phyloP scores from a whole-genome alignment of 2,329 filamentous ascomycete genomes.

The Aspergillus unguis region DNA sequence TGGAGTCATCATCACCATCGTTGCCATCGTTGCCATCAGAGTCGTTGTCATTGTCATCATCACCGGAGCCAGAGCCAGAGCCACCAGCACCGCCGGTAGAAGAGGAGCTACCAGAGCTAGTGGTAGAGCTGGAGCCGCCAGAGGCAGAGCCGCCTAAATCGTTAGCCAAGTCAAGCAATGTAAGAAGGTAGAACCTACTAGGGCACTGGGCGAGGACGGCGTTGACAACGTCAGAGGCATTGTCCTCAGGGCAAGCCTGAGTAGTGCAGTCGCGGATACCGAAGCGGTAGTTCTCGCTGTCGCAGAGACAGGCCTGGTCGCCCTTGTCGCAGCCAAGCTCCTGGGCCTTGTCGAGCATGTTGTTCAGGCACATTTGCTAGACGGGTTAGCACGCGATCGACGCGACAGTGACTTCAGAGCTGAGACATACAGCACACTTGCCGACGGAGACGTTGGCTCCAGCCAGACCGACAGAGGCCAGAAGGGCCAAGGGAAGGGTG shows the following conservation, averaged over 20 bases:
- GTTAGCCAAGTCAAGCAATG: too few relatives aligned
- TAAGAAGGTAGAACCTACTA: constrained; percentile 15
- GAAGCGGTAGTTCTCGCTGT: constrained; percentile 38
- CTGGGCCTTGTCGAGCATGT: constrained; percentile 41
- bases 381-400: constrained; percentile 13
- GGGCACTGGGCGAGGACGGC: constrained; percentile 38
- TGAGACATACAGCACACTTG: constrained; percentile 32
- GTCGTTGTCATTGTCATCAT: background rate
- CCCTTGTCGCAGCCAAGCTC: constrained; percentile 39
- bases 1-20: background rate
- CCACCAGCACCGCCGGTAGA: constrained; percentile 11
- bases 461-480: constrained; percentile 27
- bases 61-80: constrained; percentile 4
- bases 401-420: background rate
- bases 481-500: constrained; percentile 28
- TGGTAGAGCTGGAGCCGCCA: too few relatives aligned
- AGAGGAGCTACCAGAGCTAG: background rate
- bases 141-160: too few relatives aligned
- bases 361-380: constrained; percentile 45
- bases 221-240: constrained; percentile 30
- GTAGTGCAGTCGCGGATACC: constrained; percentile 48
- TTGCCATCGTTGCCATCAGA: background rate
- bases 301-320: constrained; percentile 43
- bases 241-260: constrained; percentile 42
- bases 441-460: constrained; percentile 25